Conservation (phyloP, 257 asterid species). For the Apocynum venetum region DNA sequence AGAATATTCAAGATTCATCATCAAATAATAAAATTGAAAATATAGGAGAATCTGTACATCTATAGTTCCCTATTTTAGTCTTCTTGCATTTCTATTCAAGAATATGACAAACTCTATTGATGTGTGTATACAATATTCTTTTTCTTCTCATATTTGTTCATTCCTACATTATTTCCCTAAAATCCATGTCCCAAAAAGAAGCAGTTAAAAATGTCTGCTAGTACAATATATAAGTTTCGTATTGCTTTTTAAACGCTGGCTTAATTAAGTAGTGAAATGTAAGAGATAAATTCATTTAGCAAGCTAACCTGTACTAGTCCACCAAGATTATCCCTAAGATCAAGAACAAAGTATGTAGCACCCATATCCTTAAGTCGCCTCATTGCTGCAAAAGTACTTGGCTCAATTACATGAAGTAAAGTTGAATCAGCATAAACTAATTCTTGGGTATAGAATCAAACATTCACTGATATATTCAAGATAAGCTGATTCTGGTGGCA, state of each 20-base stretch:
- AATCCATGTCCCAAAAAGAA: background rate
- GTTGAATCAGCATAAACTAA: background rate
- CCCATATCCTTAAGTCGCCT: slow-evolving; percentile 87
- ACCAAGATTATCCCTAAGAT: slow-evolving; percentile 97
- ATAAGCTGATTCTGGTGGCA: background rate
- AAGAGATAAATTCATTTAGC: background rate
- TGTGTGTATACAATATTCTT: too few species aligned
- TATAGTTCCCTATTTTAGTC: too few species aligned
- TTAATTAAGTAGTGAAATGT: background rate
- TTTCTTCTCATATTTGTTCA: background rate
- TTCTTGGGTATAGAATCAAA: background rate
- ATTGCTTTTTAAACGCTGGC: background rate
- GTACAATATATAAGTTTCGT: background rate
- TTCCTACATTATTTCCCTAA: background rate
- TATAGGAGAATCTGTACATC: too few species aligned
- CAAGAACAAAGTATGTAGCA: slow-evolving; percentile 81
- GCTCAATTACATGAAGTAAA: background rate
- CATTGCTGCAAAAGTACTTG: slow-evolving; percentile 51
- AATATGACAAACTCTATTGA: too few species aligned
- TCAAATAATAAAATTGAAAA: background rate
- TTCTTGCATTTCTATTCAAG: too few species aligned
- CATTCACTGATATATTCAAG: background rate
- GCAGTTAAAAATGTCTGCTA: background rate
- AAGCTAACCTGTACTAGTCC: slow-evolving; percentile 91
- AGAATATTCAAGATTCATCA: background rate